phyloP scores from a whole-genome alignment of 2,329 filamentous ascomycete species.

The Hypoxylon sp. region DNA sequence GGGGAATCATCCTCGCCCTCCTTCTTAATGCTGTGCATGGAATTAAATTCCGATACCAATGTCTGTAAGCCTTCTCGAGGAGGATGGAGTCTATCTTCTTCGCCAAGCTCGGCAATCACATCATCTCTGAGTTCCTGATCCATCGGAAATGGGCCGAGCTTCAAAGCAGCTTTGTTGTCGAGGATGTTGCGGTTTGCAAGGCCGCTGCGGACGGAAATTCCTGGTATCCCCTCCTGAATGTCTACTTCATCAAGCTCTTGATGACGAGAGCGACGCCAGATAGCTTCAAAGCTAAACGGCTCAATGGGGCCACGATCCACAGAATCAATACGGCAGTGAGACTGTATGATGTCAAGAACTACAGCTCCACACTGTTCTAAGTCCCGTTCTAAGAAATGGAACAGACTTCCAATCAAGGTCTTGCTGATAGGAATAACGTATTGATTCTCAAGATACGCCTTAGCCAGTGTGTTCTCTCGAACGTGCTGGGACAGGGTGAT shows the following conservation, averaged over 20 bases:
- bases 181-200: constrained; percentile 73
- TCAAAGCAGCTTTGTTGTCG: constrained; percentile 72
- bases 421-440: constrained; percentile 93
- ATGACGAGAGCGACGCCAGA: constrained; percentile 71
- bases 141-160: constrained; percentile 86
- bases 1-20: constrained; percentile 90
- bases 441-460: constrained; percentile 86
- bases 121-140: constrained; percentile 87
- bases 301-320: constrained; percentile 75
- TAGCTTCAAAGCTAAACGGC: constrained; percentile 73
- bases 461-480: constrained; percentile 80
- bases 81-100: constrained; percentile 84
- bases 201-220: constrained; percentile 69
- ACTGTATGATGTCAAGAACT: constrained; percentile 79
- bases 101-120: constrained; percentile 86
- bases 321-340: constrained; percentile 71
- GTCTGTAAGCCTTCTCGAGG: constrained; percentile 79
- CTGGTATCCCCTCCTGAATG: constrained; percentile 75
- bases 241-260: constrained; percentile 75
- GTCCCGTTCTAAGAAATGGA: constrained; percentile 92
- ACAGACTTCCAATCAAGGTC: constrained; percentile 84
- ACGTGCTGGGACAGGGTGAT: constrained; percentile 85
- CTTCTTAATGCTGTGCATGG: constrained; percentile 85
- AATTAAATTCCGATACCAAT: constrained; percentile 89
- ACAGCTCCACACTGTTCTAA: constrained; percentile 83